Conservation (phyloP, 108 stramenopile genomes). For the Halocafeteria seosinensis region DNA sequence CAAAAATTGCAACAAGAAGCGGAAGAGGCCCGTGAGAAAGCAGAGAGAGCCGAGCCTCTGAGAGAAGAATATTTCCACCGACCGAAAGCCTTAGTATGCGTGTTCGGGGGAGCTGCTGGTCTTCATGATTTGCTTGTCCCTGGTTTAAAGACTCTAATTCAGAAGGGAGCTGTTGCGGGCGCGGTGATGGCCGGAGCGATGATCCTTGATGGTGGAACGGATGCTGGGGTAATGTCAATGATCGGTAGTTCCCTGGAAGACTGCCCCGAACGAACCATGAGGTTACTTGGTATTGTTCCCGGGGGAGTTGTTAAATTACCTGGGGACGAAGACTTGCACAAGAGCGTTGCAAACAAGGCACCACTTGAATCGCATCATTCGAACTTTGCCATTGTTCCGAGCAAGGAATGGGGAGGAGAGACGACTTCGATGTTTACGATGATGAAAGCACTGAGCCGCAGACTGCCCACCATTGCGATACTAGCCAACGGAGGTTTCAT, state of each 20-base stretch:
- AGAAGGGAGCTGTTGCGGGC: not conserved
- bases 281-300: not conserved
- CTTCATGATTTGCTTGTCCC: constrained; percentile 4
- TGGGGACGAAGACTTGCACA: not conserved
- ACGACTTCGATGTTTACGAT: not conserved
- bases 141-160: not conserved
- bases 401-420: not conserved
- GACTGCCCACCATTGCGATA: not conserved
- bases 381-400: not conserved
- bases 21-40: too few relatives aligned
- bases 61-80: not conserved
- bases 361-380: not conserved
- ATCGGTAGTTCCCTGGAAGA: not conserved
- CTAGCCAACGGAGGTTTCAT: constrained; percentile 1
- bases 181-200: not conserved
- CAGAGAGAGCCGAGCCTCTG: too few relatives aligned
- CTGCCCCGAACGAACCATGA: not conserved
- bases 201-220: not conserved
- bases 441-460: not conserved
- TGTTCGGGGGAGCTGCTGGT: not conserved
- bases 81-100: not conserved
- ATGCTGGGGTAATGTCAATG: constrained; percentile 1
- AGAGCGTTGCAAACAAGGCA: not conserved
- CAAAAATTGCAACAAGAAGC: too few relatives aligned
- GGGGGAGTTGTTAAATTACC: not conserved